Conservation (phyloP, 176 grass and related monocot species). For the Cocos nucifera region DNA sequence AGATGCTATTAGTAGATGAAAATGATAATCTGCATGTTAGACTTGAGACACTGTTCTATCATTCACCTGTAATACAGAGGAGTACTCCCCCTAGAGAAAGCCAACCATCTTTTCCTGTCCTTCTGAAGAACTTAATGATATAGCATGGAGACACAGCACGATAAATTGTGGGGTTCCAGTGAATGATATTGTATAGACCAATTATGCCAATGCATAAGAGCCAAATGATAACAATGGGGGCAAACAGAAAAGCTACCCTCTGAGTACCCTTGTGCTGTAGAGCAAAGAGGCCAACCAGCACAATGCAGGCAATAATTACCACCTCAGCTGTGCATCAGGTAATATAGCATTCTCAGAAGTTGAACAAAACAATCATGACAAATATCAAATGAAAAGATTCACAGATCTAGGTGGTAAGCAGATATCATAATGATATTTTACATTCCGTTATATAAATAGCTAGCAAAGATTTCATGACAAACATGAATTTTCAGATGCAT, state of each 20-base stretch:
- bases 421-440: neutral
- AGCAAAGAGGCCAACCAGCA: constrained; percentile 61
- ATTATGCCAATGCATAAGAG: constrained; percentile 45
- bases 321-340: constrained; percentile 39
- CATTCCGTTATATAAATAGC: no score
- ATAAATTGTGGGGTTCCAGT: constrained; percentile 58
- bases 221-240: constrained; percentile 53
- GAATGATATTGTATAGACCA: constrained; percentile 62
- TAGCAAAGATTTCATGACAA: no score
- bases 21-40: neutral
- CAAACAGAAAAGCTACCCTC: constrained; percentile 63
- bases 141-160: constrained; percentile 59
- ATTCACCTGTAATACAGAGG: constrained; percentile 57
- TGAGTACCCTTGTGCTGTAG: constrained; percentile 63
- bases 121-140: constrained; percentile 45
- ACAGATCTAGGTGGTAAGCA: neutral
- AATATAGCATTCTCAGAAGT: neutral
- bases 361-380: no score
- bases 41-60: neutral
- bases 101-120: constrained; percentile 60
- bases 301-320: constrained; percentile 38
- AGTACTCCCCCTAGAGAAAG: constrained; percentile 55
- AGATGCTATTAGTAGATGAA: constrained; percentile 11
- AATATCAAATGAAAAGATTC: no score
- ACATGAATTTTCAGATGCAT: no score